Conservation (phyloP, 2,329 filamentous ascomycete genomes). For the Clonostachys chloroleuca region DNA sequence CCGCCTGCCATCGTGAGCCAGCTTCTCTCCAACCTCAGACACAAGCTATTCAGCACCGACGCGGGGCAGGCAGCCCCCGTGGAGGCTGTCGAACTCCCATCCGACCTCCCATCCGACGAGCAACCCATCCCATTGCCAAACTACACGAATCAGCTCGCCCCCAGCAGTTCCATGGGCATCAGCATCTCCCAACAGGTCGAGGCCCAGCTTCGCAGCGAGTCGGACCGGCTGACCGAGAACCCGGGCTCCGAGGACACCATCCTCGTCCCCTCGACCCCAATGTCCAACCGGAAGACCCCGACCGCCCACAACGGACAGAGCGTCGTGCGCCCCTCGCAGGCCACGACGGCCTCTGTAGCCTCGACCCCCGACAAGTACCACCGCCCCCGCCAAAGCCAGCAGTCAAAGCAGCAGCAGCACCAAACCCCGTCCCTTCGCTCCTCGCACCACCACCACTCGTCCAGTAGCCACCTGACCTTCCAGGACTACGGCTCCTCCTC, state of each 20-base stretch:
- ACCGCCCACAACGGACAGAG: no score
- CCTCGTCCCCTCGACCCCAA: not conserved
- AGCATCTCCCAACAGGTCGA: conserved; percentile 48
- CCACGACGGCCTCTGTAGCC: conserved; percentile 27
- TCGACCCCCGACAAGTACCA: conserved; percentile 19
- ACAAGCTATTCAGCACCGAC: conserved; percentile 34
- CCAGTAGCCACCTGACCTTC: conserved; percentile 8
- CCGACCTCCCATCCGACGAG: not conserved
- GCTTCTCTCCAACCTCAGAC: conserved; percentile 52
- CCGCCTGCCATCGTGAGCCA: conserved; percentile 53
- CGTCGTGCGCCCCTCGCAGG: conserved; percentile 21
- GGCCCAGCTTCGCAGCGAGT: conserved; percentile 44
- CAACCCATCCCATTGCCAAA: not conserved
- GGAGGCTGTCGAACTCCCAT: conserved; percentile 5
- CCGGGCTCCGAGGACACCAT: conserved; percentile 13
- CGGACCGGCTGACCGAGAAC: conserved; percentile 30
- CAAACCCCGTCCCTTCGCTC: not conserved
- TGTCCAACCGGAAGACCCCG: not conserved
- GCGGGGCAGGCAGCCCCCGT: conserved; percentile 12
- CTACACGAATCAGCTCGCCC: conserved; percentile 10
- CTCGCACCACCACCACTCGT: not conserved
- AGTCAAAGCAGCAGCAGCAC: not conserved
- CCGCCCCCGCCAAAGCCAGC: not conserved
- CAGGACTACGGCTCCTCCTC: conserved; percentile 15
- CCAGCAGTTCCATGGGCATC: conserved; percentile 22